Conservation (phyloP, 1,139 yeast genomes). For the Candida dubliniensis region DNA sequence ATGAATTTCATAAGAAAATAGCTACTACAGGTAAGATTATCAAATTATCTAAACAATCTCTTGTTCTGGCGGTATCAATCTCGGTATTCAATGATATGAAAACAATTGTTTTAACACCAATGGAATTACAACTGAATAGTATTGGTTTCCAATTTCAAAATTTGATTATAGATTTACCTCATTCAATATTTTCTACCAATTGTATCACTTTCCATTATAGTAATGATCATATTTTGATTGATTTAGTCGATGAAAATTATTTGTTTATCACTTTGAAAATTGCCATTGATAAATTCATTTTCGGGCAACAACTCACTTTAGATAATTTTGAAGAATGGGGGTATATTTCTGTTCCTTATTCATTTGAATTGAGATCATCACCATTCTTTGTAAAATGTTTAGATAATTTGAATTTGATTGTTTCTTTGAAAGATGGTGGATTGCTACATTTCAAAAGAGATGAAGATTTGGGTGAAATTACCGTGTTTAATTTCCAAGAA, state of each 20-base stretch:
- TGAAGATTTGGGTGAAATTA: conserved; percentile 37
- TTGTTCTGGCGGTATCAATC: conserved; percentile 26
- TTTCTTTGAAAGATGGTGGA: conserved; percentile 73
- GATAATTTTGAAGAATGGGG: conserved; percentile 54
- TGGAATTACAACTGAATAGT: conserved; percentile 22
- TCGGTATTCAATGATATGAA: conserved; percentile 32
- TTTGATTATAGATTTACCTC: conserved; percentile 33
- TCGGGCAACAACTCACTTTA: conserved; percentile 22
- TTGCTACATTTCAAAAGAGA: conserved; percentile 51
- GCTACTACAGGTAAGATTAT: conserved; percentile 28
- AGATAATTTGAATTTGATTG: conserved; percentile 43
- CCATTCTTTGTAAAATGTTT: conserved; percentile 58
- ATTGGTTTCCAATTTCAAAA: conserved; percentile 29
- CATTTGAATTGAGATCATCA: conserved; percentile 62
- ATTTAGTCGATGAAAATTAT: conserved; percentile 29
- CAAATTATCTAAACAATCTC: conserved; percentile 18
- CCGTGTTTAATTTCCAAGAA: conserved; percentile 56
- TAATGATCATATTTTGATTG: conserved; percentile 22
- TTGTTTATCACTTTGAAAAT: conserved; percentile 36
- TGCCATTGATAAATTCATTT: conserved; percentile 31
- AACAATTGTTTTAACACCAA: conserved; percentile 33
- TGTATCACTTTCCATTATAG: conserved; percentile 23
- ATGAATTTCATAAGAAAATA: conserved; percentile 23
- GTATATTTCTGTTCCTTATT: conserved; percentile 65
- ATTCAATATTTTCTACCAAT: conserved; percentile 27